phyloP scores from a whole-genome alignment of 768 basidiomycete genomes.

The Trametes cingulata region DNA sequence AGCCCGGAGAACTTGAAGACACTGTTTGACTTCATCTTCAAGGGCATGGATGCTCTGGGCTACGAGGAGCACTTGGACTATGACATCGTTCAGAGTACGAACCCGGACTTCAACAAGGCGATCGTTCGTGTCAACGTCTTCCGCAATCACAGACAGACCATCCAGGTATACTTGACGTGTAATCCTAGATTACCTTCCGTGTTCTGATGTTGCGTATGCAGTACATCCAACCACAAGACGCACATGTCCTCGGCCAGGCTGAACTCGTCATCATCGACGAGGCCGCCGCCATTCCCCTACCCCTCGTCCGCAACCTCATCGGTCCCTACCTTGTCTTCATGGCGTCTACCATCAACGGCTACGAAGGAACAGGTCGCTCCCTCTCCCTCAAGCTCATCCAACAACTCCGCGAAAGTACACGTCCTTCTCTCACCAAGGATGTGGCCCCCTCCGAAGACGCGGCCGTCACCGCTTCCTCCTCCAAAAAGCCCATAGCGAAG shows the following conservation, averaged over 20 bases:
- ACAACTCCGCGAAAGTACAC: constrained; percentile 89
- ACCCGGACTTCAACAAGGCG: constrained; percentile 91
- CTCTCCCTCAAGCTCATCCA: constrained; percentile 97
- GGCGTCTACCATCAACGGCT: constrained; percentile 99
- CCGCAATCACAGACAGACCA: constrained; percentile 91
- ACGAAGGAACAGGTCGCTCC: constrained; percentile 99
- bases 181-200: not conserved
- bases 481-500: constrained; percentile 57
- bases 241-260: constrained; percentile 96
- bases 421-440: constrained; percentile 75
- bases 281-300: constrained; percentile 96
- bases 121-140: constrained; percentile 96
- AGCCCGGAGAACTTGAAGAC: constrained; percentile 98
- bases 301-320: constrained; percentile 91
- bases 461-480: constrained; percentile 40
- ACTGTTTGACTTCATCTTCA: constrained; percentile 97
- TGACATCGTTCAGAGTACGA: constrained; percentile 93
- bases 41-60: constrained; percentile 90
- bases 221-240: constrained; percentile 99
- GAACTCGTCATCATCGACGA: constrained; percentile 98
- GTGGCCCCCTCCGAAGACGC: constrained; percentile 43
- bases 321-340: constrained; percentile 98
- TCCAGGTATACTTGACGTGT: constrained; percentile 68
- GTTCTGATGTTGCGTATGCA: constrained; percentile 32
- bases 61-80: constrained; percentile 99